Conservation (phyloP, 2,329 filamentous ascomycete species). For the Coniochaeta hoffmannii region DNA sequence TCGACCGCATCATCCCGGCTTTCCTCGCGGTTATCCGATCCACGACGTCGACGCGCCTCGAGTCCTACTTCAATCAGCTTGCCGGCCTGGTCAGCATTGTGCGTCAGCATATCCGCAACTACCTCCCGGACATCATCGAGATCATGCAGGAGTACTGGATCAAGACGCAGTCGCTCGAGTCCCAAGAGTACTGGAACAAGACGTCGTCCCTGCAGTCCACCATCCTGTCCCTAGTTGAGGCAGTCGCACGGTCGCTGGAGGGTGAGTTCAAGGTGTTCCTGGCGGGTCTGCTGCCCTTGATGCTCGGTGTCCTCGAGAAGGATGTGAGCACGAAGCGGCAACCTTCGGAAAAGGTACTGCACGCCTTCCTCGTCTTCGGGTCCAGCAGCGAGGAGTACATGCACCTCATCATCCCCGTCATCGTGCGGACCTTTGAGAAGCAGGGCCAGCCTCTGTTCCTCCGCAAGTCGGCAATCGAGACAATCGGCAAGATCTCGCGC, state of each 20-base stretch:
- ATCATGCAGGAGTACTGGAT: conserved; percentile 90
- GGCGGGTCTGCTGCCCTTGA: conserved; percentile 78
- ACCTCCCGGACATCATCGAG: conserved; percentile 77
- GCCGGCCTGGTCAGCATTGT: conserved; percentile 92
- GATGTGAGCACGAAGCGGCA: conserved; percentile 69
- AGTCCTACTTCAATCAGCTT: conserved; percentile 96
- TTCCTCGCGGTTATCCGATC: conserved; percentile 85
- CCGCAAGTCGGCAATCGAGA: conserved; percentile 86
- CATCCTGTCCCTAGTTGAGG: conserved; percentile 85
- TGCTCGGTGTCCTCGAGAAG: conserved; percentile 89
- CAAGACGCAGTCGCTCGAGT: conserved; percentile 69
- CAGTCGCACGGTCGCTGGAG: conserved; percentile 86
- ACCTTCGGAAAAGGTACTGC: conserved; percentile 83
- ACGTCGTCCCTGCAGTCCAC: conserved; percentile 79
- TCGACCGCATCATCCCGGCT: conserved; percentile 88
- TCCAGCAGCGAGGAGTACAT: conserved; percentile 97
- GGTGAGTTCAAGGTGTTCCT: conserved; percentile 98
- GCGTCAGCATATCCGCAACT: conserved; percentile 89
- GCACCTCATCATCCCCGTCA: conserved; percentile 95
- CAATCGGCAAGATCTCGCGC: conserved; percentile 84
- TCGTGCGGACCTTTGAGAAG: conserved; percentile 91
- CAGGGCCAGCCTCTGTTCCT: conserved; percentile 72
- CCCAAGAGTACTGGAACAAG: conserved; percentile 82
- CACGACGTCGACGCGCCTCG: conserved; percentile 68
- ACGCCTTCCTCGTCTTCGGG: conserved; percentile 93